A percentile compares a stretch with the other conserved stretches of the same genome.
Evolutionary conservation across 768 basidiomycete species (phyloP).

Genomic region (Mycena pura): DNA sequence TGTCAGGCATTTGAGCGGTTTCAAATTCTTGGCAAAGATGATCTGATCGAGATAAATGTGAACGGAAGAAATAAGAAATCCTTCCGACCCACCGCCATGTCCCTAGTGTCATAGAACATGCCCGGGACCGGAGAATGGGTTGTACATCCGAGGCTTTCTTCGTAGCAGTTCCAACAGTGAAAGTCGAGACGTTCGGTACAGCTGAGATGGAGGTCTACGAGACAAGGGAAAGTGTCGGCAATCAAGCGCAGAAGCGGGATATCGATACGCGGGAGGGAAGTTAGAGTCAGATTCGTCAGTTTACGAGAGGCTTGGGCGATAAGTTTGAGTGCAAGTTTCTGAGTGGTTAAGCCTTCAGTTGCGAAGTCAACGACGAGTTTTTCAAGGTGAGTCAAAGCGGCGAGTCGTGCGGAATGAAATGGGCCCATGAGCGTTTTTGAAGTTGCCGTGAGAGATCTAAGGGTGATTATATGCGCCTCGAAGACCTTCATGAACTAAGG

Average conservation of each 20-base stretch:
- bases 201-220: slow-evolving; percentile 60
- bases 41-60: slow-evolving; percentile 36
- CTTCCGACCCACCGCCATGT: slow-evolving; percentile 57
- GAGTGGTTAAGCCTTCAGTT: slow-evolving; percentile 51
- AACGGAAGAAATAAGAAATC: neutral
- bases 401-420: slow-evolving; percentile 32
- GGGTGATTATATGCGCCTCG: slow-evolving; percentile 12
- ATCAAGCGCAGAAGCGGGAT: slow-evolving; percentile 52
- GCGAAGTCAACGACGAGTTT: slow-evolving; percentile 50
- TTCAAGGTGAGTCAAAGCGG: slow-evolving; percentile 42
- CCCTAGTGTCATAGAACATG: slow-evolving; percentile 46
- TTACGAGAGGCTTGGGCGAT: slow-evolving; percentile 41
- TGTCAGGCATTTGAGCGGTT: slow-evolving; percentile 52
- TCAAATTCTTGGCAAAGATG: slow-evolving; percentile 50
- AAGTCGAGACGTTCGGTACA: slow-evolving; percentile 64
- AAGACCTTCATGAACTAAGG: slow-evolving; percentile 26
- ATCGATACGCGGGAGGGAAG: slow-evolving; percentile 65
- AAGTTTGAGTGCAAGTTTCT: slow-evolving; percentile 42
- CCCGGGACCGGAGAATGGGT: slow-evolving; percentile 71
- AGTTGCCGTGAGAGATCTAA: slow-evolving; percentile 41
- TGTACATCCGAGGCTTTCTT: slow-evolving; percentile 60
- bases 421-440: slow-evolving; percentile 36
- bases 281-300: slow-evolving; percentile 57
- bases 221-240: slow-evolving; percentile 49
- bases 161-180: slow-evolving; percentile 67